Evolutionary conservation across 2,329 filamentous ascomycete species (phyloP).

Genomic region (Trichoderma endophyticum): DNA sequence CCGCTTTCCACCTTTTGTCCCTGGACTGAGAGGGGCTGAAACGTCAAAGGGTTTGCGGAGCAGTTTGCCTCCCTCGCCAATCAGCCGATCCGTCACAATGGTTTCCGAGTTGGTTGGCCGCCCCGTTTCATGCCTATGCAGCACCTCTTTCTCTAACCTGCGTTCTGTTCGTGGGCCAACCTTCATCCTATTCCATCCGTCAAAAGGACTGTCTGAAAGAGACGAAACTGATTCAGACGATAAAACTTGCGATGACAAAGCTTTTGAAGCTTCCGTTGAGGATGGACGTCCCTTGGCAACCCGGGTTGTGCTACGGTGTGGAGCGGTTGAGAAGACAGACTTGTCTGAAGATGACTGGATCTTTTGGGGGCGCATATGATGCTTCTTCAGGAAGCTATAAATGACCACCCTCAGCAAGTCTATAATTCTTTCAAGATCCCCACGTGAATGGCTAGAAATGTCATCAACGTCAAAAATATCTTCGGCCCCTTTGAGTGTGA

Average conservation of each 20-base stretch:
- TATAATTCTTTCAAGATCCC: slow-evolving; percentile 45
- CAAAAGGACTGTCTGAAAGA: slow-evolving; percentile 30
- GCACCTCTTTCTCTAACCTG: background rate
- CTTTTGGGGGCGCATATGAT: slow-evolving; percentile 61
- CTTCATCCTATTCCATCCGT: slow-evolving; percentile 39
- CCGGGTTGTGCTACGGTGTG: slow-evolving; percentile 22
- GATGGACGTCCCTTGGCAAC: slow-evolving; percentile 17
- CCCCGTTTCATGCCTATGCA: background rate
- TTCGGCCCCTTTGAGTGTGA: slow-evolving; percentile 41
- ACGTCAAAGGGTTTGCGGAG: slow-evolving; percentile 45
- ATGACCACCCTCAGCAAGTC: slow-evolving; percentile 67
- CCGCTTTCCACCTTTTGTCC: background rate
- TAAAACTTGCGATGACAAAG: slow-evolving; percentile 18
- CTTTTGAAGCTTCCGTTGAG: slow-evolving; percentile 11
- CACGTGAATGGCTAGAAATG: slow-evolving; percentile 45
- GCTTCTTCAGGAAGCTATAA: slow-evolving; percentile 69
- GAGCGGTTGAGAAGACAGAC: slow-evolving; percentile 27
- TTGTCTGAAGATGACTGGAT: slow-evolving; percentile 25
- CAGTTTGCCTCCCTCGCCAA: slow-evolving; percentile 42
- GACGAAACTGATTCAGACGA: background rate
- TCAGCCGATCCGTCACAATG: slow-evolving; percentile 27
- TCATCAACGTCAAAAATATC: slow-evolving; percentile 37
- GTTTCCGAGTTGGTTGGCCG: background rate
- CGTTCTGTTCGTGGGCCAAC: slow-evolving; percentile 21
- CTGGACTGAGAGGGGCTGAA: slow-evolving; percentile 21